phyloP scores from a whole-genome alignment of 78 protist genomes.

The Protostelium mycophagum region DNA sequence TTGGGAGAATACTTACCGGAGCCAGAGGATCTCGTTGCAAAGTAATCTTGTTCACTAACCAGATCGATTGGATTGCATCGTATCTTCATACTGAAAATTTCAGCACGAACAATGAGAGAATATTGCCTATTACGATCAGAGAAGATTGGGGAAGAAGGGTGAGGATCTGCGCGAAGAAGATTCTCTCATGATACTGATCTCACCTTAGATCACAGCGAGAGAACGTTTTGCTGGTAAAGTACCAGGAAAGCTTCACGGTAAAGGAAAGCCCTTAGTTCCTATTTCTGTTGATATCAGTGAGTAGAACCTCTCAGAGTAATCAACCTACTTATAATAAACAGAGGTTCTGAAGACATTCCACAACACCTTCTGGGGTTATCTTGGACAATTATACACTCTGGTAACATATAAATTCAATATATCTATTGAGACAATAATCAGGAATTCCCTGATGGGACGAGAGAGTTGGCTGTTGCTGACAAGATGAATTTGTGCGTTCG shows the following conservation, averaged over 20 bases:
- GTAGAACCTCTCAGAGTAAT: neutral
- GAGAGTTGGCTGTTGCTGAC: neutral
- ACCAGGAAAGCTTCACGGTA: neutral
- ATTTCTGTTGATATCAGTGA: neutral
- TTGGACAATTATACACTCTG: neutral
- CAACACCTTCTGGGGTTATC: neutral
- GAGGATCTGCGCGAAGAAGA: no score
- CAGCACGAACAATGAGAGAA: neutral
- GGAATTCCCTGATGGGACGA: neutral
- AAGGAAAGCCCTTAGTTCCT: neutral
- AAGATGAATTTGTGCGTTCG: neutral
- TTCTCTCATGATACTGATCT: no score
- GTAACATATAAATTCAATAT: neutral
- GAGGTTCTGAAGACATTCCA: neutral
- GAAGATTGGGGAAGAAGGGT: neutral
- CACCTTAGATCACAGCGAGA: no score
- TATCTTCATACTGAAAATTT: neutral
- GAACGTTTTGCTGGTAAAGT: neutral
- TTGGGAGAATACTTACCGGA: neutral
- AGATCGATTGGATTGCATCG: no score
- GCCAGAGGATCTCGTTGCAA: neutral
- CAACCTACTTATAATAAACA: neutral
- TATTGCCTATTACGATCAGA: neutral
- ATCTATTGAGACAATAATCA: neutral
- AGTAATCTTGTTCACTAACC: no score